Evolutionary conservation across 2,329 filamentous ascomycete genomes (phyloP), one percentile per base, ranked within the genome.

Genomic region (Domatiomyces globalis): DNA sequence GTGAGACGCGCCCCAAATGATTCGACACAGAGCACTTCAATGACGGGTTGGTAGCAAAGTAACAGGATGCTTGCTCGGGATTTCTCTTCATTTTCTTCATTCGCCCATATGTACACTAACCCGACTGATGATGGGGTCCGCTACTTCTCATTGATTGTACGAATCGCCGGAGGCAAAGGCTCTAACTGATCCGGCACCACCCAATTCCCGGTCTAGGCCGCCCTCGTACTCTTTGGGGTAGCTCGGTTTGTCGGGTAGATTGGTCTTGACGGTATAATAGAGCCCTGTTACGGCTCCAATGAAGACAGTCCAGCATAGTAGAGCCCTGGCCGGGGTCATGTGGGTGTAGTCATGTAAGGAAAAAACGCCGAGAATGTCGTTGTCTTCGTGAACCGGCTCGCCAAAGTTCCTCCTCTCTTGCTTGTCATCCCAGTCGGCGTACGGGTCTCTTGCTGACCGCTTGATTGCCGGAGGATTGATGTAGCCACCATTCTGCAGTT

Each of bases 331-430:
- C 15, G 89, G 73, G 48, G 78, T 83, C 63, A 80, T 78, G 76
- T 92, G 90, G 51, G 82, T 92, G 73, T 98, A 96, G 63, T 89
- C 83, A 67, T 92, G 82, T 2, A 87, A 81, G 48, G 86, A 84
- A 71, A 98, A 90, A 58, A 95, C 84, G 61, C 88, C 89, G 52
- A 96, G 76, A 52, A 88, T 77, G 67, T 98, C 94, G 69, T 95
- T 85, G 69, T 98, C 92, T 71, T 98, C 94, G 69, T 98, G 90
- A 49, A 94, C 81, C 10, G 90, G 87, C 71, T 98, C 94, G 69
- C 89, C 89, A 67, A 86, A 96, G 77, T 98, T 96, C 64, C 92
- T 81, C 67, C 89, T 83, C 70, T 96, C 92, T 73, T 98, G 92
- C 69, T 88, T 85, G 71, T 98, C 90, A 87, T 88, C 96, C 87